Base-by-base conservation (phyloP, 108 stramenopile species). In the Skeletonema potamos region DNA sequence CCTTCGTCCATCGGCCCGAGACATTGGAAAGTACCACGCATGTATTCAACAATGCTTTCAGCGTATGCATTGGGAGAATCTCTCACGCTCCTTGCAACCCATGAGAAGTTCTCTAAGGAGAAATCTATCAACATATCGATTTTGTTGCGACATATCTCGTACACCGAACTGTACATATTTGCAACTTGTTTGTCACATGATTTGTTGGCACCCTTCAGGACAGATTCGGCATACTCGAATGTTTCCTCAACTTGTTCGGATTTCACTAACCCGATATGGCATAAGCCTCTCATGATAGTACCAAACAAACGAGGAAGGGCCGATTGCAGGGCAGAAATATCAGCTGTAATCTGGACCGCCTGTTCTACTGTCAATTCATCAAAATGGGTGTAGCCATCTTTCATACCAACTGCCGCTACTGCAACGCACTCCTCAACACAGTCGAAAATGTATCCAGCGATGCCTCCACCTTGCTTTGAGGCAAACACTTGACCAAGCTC, bases 1-100 rank as follows among this genome's bases (percentile, higher is more conserved):
- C 94, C 94, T 69, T 95, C 94, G 68, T 92, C 92, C 90, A 95
- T 92, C 9, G 92, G 87, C n/a, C 92, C 91, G 12, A 95, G 74
- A 9, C 87, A 84, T 54, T 76, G 79, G 72, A 95, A 95, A 0
- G 91, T 88, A 28, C 76, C 70, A 62, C 92, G 74, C 79, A 95
- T 82, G 65, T 92, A 92, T 48, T 90, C 91, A 27, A 95, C 90
- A 60, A 95, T 66, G 74, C 85, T 90, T 70, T 92, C 92, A 6
- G 75, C 69, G 62, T 95, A 95, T 12, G 94, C 90, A 77, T 95
- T 95, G 15, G 94, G 94, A 51, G 82, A 86, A 57, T 92, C 89
- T 58, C 94, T 83, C 3, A 67, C 72, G 12, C 74, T 73, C 69
- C 87, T 92, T 44, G 85, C 82, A 2, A 95, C 90, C 94, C 94